These are phyloP conservation scores for Didymella pinodella DNA, from an alignment of 2,329 filamentous ascomycete species.

Conservation along the genomic window DNA sequence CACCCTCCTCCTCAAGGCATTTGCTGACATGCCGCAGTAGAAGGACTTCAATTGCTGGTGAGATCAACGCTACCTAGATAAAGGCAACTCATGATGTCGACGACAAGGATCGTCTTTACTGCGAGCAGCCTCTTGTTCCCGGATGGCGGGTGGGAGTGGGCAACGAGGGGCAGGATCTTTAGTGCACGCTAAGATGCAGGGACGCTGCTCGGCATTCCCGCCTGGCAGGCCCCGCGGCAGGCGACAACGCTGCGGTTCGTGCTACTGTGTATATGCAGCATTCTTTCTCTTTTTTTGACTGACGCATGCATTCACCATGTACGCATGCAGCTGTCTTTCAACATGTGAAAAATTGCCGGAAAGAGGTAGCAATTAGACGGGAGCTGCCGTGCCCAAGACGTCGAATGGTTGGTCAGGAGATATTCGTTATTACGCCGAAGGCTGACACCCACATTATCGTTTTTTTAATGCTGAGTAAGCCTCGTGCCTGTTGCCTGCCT, in stretches of 20 bases:
- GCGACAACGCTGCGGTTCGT: conserved; percentile 10
- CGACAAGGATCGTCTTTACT: conserved; percentile 3
- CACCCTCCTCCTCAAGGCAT: neutral
- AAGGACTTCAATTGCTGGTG: neutral
- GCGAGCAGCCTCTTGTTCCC: conserved; percentile 4
- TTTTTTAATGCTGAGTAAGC: conserved; percentile 2
- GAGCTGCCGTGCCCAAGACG: conserved; percentile 2
- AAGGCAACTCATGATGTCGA: conserved; percentile 10
- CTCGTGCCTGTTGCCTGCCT: conserved; percentile 6
- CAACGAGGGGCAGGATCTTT: conserved; percentile 11
- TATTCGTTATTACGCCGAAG: conserved; percentile 1
- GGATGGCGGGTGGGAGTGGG: conserved; percentile 7
- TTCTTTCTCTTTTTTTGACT: neutral
- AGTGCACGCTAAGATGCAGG: conserved; percentile 19
- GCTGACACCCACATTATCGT: conserved; percentile 11
- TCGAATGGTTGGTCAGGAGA: conserved; percentile 8
- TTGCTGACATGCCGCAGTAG: conserved; percentile 3
- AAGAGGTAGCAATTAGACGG: conserved; percentile 3
- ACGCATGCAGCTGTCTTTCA: neutral
- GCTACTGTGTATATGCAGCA: neutral
- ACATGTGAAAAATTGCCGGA: neutral
- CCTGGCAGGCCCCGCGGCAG: conserved; percentile 10
- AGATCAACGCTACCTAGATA: conserved; percentile 2
- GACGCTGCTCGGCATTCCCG: conserved; percentile 12
- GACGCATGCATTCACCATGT: neutral